A percentile compares a stretch with the other conserved stretches of the same genome.
Evolutionary conservation across 169 alveolate genomes (phyloP).

Genomic region (Plasmodium falciparum): DNA sequence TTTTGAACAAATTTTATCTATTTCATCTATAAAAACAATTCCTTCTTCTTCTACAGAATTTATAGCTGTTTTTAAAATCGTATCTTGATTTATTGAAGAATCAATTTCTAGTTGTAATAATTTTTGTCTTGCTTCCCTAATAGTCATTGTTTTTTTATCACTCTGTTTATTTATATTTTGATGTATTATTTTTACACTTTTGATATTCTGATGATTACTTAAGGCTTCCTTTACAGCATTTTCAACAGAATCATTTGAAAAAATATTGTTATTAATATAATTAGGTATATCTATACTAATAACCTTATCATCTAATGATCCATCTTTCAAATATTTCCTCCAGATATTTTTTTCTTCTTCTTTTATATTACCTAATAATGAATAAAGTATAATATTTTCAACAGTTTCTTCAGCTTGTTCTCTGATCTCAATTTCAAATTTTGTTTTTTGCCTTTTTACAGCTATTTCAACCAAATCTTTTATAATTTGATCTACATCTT

Average conservation of each 20-base stretch:
- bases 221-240: slow-evolving; percentile 68
- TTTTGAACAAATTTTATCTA: slow-evolving; percentile 90
- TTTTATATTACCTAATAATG: slow-evolving; percentile 82
- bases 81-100: slow-evolving; percentile 79
- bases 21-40: slow-evolving; percentile 93
- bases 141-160: slow-evolving; percentile 78
- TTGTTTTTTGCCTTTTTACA: slow-evolving; percentile 64
- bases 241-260: slow-evolving; percentile 58
- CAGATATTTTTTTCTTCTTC: slow-evolving; percentile 82
- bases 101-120: slow-evolving; percentile 78
- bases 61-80: slow-evolving; percentile 85
- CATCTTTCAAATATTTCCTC: slow-evolving; percentile 82
- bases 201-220: slow-evolving; percentile 73
- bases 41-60: slow-evolving; percentile 89
- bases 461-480: slow-evolving; percentile 81
- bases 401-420: slow-evolving; percentile 82
- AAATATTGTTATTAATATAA: slow-evolving; percentile 43
- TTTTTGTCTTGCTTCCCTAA: slow-evolving; percentile 80
- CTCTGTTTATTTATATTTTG: slow-evolving; percentile 61
- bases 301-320: slow-evolving; percentile 82
- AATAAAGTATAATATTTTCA: slow-evolving; percentile 81
- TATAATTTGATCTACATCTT: slow-evolving; percentile 91
- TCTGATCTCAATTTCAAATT: slow-evolving; percentile 74
- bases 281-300: slow-evolving; percentile 82
- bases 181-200: slow-evolving; percentile 69